A percentile compares a stretch with the other conserved stretches of the same genome.
Conservation (phyloP, 805 yeast genomes). For the Candida awuae region DNA sequence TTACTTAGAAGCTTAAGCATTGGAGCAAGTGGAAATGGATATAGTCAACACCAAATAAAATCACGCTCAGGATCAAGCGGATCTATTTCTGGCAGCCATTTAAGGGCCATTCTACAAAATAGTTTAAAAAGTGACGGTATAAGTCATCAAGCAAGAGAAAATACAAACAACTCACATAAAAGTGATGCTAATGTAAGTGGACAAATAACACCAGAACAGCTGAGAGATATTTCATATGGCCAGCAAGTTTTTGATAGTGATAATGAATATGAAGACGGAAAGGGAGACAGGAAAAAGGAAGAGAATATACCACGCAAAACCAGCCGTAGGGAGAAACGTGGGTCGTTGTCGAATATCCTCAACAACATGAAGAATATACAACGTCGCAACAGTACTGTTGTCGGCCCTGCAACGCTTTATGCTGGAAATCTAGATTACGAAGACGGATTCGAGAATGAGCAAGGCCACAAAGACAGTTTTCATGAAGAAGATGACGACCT, state of each 20-base stretch:
- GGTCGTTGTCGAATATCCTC: constrained; percentile 2
- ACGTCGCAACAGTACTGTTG: constrained; percentile 4
- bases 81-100: constrained; percentile 7
- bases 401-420: constrained; percentile 1
- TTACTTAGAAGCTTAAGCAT: constrained; percentile 8
- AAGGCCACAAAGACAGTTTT: neutral
- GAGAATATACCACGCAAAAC: neutral
- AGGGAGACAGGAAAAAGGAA: neutral
- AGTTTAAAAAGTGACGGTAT: constrained; percentile 1
- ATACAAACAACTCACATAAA: neutral
- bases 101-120: constrained; percentile 4
- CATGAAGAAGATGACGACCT: constrained; percentile 47
- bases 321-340: neutral
- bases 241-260: constrained; percentile 29
- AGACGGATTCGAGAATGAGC: constrained; percentile 18
- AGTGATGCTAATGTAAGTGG: constrained; percentile 11
- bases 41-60: neutral
- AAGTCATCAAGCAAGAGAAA: neutral
- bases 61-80: constrained; percentile 10
- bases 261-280: constrained; percentile 24
- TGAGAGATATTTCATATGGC: constrained; percentile 26
- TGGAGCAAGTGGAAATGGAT: neutral
- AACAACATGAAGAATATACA: constrained; percentile 5
- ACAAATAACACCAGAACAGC: constrained; percentile 19
- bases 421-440: constrained; percentile 42